These are phyloP conservation scores for Dovyalis caffra DNA, from an alignment of 345 rosid genomes.

Conservation along the genomic window DNA sequence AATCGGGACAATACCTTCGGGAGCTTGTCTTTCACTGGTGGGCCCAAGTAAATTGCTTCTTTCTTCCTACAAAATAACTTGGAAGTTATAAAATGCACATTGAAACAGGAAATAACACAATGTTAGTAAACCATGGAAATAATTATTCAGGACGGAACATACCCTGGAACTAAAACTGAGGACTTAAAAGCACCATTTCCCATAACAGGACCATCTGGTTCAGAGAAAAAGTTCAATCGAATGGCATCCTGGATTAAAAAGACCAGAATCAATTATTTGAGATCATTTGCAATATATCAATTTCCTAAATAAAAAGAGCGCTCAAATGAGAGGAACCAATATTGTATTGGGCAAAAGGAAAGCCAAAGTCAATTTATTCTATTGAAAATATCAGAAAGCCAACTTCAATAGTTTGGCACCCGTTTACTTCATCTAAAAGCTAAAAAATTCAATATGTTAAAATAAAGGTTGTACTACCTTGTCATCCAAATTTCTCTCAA, in stretches of 20 bases:
- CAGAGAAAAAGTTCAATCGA: constrained; percentile 73
- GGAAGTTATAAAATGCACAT: constrained; percentile 18
- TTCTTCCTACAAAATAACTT: constrained; percentile 52
- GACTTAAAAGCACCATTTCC: constrained; percentile 87
- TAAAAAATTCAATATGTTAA: neutral
- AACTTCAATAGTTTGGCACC: constrained; percentile 1
- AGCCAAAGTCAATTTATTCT: neutral
- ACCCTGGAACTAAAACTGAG: constrained; percentile 86
- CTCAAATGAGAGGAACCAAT: neutral
- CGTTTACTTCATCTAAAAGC: neutral
- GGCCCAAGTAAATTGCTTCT: constrained; percentile 87
- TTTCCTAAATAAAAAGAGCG: neutral
- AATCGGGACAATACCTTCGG: constrained; percentile 48
- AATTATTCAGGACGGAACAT: constrained; percentile 26
- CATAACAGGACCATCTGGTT: constrained; percentile 92
- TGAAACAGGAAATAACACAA: neutral
- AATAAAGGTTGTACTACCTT: constrained; percentile 51
- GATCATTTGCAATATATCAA: neutral
- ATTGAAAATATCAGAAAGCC: neutral
- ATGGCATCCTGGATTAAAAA: constrained; percentile 46
- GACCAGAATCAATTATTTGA: neutral
- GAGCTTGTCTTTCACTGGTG: constrained; percentile 78
- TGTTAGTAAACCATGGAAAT: constrained; percentile 12
- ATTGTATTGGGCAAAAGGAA: neutral
- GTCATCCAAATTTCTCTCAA: constrained; percentile 73